phyloP scores from a whole-genome alignment of 495 filamentous ascomycete species.

The Lasiosphaeria miniovina region DNA sequence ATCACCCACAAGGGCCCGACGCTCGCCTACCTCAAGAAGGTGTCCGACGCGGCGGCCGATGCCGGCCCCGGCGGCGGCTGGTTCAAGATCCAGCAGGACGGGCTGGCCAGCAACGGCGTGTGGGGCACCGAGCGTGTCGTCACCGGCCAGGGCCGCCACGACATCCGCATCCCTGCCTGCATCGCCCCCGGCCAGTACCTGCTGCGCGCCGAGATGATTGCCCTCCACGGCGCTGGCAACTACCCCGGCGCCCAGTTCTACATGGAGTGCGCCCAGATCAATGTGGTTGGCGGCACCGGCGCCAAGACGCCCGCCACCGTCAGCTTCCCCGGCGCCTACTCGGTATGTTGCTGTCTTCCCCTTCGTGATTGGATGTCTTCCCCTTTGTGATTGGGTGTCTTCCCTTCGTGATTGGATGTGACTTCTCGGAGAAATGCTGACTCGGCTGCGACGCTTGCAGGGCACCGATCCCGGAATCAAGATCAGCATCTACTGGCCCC shows the following conservation, averaged over 20 bases:
- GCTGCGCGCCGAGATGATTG: constrained; percentile 53
- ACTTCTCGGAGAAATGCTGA: constrained; percentile 1
- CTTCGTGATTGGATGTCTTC: not conserved
- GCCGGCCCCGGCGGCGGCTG: constrained; percentile 43
- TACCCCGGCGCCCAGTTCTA: constrained; percentile 51
- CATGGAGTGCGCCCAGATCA: constrained; percentile 51
- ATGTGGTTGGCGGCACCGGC: constrained; percentile 38
- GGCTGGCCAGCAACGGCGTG: constrained; percentile 35
- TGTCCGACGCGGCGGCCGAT: constrained; percentile 41
- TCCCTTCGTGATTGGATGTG: not conserved
- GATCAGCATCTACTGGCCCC: constrained; percentile 45
- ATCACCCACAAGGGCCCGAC: constrained; percentile 44
- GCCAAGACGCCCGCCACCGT: constrained; percentile 34
- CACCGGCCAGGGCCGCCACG: constrained; percentile 44
- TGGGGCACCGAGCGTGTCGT: constrained; percentile 47
- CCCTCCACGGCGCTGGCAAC: constrained; percentile 44
- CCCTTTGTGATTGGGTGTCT: not conserved
- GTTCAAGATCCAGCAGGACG: constrained; percentile 52
- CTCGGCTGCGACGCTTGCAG: constrained; percentile 5
- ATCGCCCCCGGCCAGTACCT: constrained; percentile 49
- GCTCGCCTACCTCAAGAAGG: constrained; percentile 52
- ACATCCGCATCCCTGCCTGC: constrained; percentile 44
- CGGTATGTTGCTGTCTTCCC: constrained; percentile 14
- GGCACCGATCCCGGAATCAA: constrained; percentile 43
- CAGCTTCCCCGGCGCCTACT: constrained; percentile 42